Evolutionary conservation across 2,329 filamentous ascomycete genomes (phyloP).

Genomic region (Lasiodiplodia citricola): DNA sequence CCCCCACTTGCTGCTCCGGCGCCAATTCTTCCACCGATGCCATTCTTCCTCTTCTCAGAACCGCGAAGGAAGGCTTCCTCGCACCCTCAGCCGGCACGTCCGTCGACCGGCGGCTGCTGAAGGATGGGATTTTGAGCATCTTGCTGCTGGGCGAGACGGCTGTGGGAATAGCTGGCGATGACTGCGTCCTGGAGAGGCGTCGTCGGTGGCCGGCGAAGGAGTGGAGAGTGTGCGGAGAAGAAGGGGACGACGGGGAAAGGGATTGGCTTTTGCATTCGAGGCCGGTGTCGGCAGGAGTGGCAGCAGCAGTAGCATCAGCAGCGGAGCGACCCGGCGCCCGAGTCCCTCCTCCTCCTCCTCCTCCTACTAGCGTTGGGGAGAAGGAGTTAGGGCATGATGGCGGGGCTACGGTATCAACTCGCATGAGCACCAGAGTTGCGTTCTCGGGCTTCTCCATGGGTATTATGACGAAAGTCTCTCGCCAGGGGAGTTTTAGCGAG

Average conservation of each 20-base stretch:
- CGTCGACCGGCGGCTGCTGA: not conserved
- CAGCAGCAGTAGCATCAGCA: not conserved
- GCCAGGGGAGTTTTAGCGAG: conserved; percentile 3
- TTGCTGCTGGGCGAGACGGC: not conserved
- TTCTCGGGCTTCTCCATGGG: conserved; percentile 17
- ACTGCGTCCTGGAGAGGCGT: not conserved
- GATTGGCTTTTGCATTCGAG: not conserved
- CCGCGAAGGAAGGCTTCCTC: not conserved
- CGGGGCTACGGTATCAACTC: conserved; percentile 7
- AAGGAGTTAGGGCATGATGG: not conserved
- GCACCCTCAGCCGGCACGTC: not conserved
- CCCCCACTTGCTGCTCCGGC: not conserved
- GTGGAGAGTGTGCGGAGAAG: not conserved
- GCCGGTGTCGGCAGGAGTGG: not conserved
- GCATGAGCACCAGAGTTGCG: conserved; percentile 16
- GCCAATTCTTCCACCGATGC: not conserved
- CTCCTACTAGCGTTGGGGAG: not conserved
- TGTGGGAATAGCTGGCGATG: not conserved
- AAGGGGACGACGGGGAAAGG: not conserved
- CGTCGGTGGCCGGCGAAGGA: not conserved
- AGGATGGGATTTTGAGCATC: not conserved
- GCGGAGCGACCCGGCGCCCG: not conserved
- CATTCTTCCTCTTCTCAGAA: not conserved
- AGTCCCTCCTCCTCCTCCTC: not conserved
- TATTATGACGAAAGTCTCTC: conserved; percentile 10